Conservation (phyloP, 2,329 filamentous ascomycete species). For the Aureobasidium zeae region DNA sequence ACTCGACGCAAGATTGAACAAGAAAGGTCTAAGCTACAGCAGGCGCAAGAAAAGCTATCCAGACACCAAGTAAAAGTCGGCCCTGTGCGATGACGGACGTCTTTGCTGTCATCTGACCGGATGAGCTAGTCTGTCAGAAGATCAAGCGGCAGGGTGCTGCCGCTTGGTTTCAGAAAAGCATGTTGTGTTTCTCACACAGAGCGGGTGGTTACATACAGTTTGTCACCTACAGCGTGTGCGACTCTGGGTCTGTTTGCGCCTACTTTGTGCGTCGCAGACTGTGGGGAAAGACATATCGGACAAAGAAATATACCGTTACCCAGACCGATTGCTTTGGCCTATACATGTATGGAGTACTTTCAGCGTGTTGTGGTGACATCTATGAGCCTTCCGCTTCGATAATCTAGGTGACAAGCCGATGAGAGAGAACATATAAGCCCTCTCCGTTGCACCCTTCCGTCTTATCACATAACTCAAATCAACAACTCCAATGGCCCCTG, state of each 20-base stretch:
- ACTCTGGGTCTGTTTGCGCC: not conserved
- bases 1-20: slow-evolving; percentile 15
- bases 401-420: too few species aligned
- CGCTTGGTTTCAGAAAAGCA: not conserved
- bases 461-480: not conserved
- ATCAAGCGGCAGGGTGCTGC: not conserved
- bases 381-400: too few species aligned
- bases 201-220: not conserved
- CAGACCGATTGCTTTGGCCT: too few species aligned
- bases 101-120: not conserved
- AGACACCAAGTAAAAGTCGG: slow-evolving; percentile 42
- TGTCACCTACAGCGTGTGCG: slow-evolving; percentile 1
- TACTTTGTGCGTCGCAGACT: not conserved
- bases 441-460: not conserved
- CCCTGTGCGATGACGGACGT: slow-evolving; percentile 27
- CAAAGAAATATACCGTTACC: too few species aligned
- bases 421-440: not conserved
- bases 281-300: not conserved
- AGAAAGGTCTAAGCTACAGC: slow-evolving; percentile 33
- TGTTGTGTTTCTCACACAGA: not conserved
- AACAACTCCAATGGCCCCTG: not conserved
- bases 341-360: too few species aligned
- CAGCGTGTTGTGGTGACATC: too few species aligned
- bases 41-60: slow-evolving; percentile 30
- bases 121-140: not conserved